Conservation (phyloP, 768 basidiomycete genomes). For the Boletus pseudo-olivaceus region DNA sequence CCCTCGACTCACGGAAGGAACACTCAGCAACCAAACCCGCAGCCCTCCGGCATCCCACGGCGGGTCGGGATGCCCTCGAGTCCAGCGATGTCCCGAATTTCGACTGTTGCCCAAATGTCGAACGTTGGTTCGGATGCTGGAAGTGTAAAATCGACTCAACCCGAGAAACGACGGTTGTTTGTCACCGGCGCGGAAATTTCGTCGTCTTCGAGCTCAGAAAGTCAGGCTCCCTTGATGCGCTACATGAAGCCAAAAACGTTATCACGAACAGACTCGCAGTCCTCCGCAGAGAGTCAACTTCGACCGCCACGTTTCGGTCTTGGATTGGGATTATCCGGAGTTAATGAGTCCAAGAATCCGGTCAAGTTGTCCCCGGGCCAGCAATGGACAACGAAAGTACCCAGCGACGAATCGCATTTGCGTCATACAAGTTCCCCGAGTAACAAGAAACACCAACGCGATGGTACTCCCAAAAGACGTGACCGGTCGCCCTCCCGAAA, state of each 20-base stretch:
- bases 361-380: slow-evolving; percentile 10
- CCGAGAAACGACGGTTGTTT: slow-evolving; percentile 39
- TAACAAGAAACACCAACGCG: slow-evolving; percentile 9
- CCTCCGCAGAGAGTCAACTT: slow-evolving; percentile 22
- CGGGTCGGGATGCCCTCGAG: slow-evolving; percentile 16
- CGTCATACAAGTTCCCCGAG: slow-evolving; percentile 4
- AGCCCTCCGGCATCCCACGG: slow-evolving; percentile 26
- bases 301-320: slow-evolving; percentile 29
- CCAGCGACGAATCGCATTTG: neutral
- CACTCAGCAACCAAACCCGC: slow-evolving; percentile 9
- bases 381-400: slow-evolving; percentile 12
- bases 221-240: slow-evolving; percentile 23
- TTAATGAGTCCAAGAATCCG: slow-evolving; percentile 10
- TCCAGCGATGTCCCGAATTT: slow-evolving; percentile 14
- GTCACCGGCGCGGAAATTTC: slow-evolving; percentile 44
- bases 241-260: slow-evolving; percentile 15
- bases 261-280: slow-evolving; percentile 18
- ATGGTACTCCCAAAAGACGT: slow-evolving; percentile 8
- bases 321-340: slow-evolving; percentile 23
- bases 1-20: slow-evolving; percentile 4
- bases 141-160: slow-evolving; percentile 23
- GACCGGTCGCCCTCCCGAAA: slow-evolving; percentile 11
- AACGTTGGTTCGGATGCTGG: slow-evolving; percentile 30
- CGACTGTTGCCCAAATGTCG: slow-evolving; percentile 2
- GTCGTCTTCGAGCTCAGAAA: slow-evolving; percentile 42